Percentiles rank a stretch among this genome's conserved stretches.
Evolutionary conservation across 306 rosid species (phyloP).

Genomic region (Vicia sativa): DNA sequence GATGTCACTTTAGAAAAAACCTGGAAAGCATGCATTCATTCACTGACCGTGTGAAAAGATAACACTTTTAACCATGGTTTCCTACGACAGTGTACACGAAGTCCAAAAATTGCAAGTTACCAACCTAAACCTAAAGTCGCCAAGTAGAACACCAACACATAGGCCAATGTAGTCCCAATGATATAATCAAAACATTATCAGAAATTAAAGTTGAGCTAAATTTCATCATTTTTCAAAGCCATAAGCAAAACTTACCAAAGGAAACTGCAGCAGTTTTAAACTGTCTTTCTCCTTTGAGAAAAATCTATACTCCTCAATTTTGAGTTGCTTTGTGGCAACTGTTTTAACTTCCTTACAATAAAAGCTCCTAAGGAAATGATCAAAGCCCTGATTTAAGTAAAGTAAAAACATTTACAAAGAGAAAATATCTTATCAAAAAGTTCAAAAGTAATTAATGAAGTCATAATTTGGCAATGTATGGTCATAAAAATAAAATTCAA

Average conservation of each 20-base stretch:
- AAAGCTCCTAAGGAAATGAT: neutral
- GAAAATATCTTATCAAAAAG: neutral
- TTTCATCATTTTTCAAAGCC: conserved; percentile 32
- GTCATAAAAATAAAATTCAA: conserved; percentile 5
- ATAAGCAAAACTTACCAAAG: conserved; percentile 68
- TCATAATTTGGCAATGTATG: neutral
- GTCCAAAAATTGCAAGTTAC: neutral
- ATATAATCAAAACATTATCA: neutral
- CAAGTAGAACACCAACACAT: too few species aligned
- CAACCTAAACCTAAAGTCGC: neutral
- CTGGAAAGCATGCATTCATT: neutral
- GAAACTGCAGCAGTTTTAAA: conserved; percentile 87
- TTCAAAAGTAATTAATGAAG: neutral
- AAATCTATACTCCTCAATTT: conserved; percentile 80
- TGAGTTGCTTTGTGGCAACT: neutral
- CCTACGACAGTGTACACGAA: neutral
- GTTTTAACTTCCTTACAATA: neutral
- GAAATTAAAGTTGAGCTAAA: neutral
- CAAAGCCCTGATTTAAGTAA: neutral
- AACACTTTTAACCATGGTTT: neutral
- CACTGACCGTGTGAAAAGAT: neutral
- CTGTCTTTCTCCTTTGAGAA: conserved; percentile 91
- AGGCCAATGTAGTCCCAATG: neutral
- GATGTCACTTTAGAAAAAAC: neutral
- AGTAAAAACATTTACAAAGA: neutral